Evolutionary conservation across 129 eudicot species (phyloP), one percentile per base, ranked within the genome.

Genomic region (Chrysanthemum lavandulifolium): DNA sequence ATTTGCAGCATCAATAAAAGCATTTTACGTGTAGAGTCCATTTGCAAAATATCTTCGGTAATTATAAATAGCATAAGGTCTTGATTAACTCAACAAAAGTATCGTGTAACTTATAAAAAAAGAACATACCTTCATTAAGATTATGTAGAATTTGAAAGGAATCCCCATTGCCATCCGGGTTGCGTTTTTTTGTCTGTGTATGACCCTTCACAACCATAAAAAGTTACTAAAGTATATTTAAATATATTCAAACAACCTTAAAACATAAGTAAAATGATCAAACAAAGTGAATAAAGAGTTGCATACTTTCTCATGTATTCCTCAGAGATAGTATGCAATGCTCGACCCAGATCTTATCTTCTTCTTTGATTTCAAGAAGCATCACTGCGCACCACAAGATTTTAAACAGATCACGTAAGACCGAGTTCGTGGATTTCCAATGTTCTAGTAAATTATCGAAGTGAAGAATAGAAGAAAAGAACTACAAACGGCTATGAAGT

Each of bases 81-180:
- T 52, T 21, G 40, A 63, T 15, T 27, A 75, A 55, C 50, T 64
- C 54, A 27, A 3, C 10, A 47, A 70, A 60, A 11, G 71, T 49
- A 12, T 21, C 51, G 2, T 3, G 2, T 7, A 51, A 47, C 13
- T 19, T 72, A 65, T 2, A 2, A 45, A 13, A 72, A 51, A 63
- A 29, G 69, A 78, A 29, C 63, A 55, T 49, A 88, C 95, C 95
- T 76, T 88, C 95, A 48, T 85, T 71, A 61, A 88, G 74, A 64
- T 88, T 85, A 81, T 88, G 95, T 60, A 88, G 58, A 73, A 85
- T 85, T 64, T 88, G 90, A 74, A 88, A 21, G 3, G 90, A 77
- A 76, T 85, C 88, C 73, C 69, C 82, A 73, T 67, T 70, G 51
- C 88, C 88, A 76, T 74, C 71, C 2, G 88, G 83, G 70, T 23